Conservation (phyloP, 202 grass and related monocot genomes). For the Setaria viridis region DNA sequence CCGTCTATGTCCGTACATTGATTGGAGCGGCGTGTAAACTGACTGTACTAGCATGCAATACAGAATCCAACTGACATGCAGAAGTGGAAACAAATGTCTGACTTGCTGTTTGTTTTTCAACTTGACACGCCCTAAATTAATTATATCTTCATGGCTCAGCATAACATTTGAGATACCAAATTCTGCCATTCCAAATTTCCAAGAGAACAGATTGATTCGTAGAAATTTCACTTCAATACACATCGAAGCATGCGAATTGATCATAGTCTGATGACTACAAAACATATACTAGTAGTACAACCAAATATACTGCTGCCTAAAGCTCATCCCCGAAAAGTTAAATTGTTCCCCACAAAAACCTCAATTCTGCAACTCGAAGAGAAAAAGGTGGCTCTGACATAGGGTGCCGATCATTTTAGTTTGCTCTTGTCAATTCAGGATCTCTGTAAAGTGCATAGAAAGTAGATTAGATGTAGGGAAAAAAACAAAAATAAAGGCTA, state of each 20-base stretch:
- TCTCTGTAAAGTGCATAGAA: slow-evolving; percentile 61
- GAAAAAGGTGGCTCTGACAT: not conserved
- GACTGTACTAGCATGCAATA: not conserved
- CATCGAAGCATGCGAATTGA: slow-evolving; percentile 27
- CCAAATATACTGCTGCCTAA: slow-evolving; percentile 35
- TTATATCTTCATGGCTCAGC: slow-evolving; percentile 2
- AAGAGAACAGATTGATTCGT: not conserved
- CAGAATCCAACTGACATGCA: not conserved
- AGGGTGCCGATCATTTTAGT: slow-evolving; percentile 38
- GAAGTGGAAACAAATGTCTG: not conserved
- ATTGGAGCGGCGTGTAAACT: not conserved
- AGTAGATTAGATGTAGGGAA: slow-evolving; percentile 1
- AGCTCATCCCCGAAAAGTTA: slow-evolving; percentile 31
- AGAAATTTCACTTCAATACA: slow-evolving; percentile 10
- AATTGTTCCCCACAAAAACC: slow-evolving; percentile 6
- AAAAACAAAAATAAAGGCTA: not conserved
- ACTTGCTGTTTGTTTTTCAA: not conserved
- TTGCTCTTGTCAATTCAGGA: slow-evolving; percentile 65
- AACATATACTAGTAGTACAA: slow-evolving; percentile 27
- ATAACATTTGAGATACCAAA: not conserved
- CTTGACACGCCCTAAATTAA: not conserved
- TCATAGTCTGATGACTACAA: slow-evolving; percentile 39
- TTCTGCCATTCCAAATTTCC: slow-evolving; percentile 21
- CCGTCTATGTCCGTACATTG: not conserved
- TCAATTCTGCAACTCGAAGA: slow-evolving; percentile 31